These are phyloP conservation scores for Nicotiana knightiana DNA, from an alignment of 257 asterid species.

Conservation along the genomic window DNA sequence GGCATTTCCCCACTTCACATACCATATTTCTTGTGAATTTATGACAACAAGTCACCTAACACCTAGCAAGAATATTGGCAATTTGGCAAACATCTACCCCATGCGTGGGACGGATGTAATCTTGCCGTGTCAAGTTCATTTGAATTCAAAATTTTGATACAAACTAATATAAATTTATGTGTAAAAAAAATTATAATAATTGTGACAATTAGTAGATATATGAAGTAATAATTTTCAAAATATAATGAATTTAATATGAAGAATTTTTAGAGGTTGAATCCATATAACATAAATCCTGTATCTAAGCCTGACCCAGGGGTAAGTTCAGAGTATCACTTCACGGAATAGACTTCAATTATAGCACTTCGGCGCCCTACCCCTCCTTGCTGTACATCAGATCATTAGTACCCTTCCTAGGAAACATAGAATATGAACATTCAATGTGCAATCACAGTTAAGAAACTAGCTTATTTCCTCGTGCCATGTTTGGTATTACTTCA, in stretches of 20 bases:
- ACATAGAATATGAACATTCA: slow-evolving; percentile 28
- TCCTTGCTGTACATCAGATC: slow-evolving; percentile 39
- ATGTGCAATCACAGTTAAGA: slow-evolving; percentile 12
- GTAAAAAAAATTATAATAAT: too few species aligned
- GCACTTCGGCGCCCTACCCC: slow-evolving; percentile 32
- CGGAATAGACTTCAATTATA: neutral
- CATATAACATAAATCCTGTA: too few species aligned
- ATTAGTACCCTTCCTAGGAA: slow-evolving; percentile 61
- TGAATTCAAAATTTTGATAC: too few species aligned
- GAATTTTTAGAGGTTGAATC: too few species aligned
- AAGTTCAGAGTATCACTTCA: neutral
- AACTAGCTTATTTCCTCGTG: neutral
- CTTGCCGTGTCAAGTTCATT: too few species aligned
- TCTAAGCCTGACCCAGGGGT: neutral
- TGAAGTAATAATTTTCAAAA: too few species aligned
- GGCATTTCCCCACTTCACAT: slow-evolving; percentile 18
- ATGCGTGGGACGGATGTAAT: neutral
- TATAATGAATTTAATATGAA: too few species aligned
- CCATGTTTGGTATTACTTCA: neutral
- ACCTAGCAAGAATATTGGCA: slow-evolving; percentile 15
- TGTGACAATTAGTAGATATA: too few species aligned
- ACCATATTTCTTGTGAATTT: slow-evolving; percentile 24
- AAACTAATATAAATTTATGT: too few species aligned
- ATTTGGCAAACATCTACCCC: neutral
- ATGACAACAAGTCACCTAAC: slow-evolving; percentile 42